Conservation (phyloP, 1,284 basidiomycete genomes). For the Tylopilus sp. region DNA sequence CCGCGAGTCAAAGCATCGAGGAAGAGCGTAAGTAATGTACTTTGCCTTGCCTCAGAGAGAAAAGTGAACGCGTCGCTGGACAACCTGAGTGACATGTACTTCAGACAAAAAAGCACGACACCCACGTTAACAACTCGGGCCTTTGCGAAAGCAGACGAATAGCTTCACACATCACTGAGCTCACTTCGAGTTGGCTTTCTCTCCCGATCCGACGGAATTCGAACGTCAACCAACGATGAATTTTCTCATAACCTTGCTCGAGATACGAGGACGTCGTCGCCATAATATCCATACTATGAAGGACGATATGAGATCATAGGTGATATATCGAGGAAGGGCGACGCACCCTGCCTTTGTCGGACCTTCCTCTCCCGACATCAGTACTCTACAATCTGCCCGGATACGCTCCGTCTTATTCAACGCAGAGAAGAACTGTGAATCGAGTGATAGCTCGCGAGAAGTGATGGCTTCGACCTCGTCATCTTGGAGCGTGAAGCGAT, state of each 20-base stretch:
- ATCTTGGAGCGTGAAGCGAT: slow-evolving; percentile 85
- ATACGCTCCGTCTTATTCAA: slow-evolving; percentile 92
- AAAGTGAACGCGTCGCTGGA: slow-evolving; percentile 80
- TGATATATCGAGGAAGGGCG: not conserved
- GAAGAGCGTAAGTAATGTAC: slow-evolving; percentile 84
- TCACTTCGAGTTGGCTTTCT: slow-evolving; percentile 86
- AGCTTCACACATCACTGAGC: slow-evolving; percentile 76
- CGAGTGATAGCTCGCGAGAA: slow-evolving; percentile 83
- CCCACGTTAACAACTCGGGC: slow-evolving; percentile 84
- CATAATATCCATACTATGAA: slow-evolving; percentile 87
- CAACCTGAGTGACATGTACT: not conserved
- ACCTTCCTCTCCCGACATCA: slow-evolving; percentile 90
- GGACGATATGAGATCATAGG: slow-evolving; percentile 4
- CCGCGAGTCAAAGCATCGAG: slow-evolving; percentile 91
- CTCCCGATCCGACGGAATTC: slow-evolving; percentile 88
- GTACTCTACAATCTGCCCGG: slow-evolving; percentile 84
- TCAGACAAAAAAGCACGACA: slow-evolving; percentile 20
- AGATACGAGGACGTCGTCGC: slow-evolving; percentile 82
- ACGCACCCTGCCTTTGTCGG: slow-evolving; percentile 85
- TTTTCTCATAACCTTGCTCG: slow-evolving; percentile 91
- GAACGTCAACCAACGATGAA: slow-evolving; percentile 87
- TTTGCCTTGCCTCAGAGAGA: slow-evolving; percentile 87
- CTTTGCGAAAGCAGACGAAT: slow-evolving; percentile 79
- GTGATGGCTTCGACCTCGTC: slow-evolving; percentile 81
- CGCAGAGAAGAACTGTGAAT: slow-evolving; percentile 80